Evolutionary conservation across 176 grass and related monocot genomes (phyloP).

Genomic region (Aegilops sharonensis): DNA sequence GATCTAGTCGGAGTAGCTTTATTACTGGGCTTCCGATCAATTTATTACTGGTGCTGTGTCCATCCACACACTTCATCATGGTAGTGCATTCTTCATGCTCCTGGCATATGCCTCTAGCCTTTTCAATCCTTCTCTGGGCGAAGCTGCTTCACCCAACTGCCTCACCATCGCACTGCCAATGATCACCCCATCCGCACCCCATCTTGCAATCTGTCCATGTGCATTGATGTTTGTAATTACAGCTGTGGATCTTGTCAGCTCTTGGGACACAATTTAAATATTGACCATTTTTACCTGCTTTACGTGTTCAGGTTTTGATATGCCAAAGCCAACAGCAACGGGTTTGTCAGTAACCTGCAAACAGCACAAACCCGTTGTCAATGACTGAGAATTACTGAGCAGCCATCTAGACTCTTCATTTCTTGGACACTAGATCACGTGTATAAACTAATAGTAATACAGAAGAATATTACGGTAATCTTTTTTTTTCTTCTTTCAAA

Average conservation of each 20-base stretch:
- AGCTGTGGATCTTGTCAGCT: no score
- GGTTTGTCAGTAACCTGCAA: constrained; percentile 64
- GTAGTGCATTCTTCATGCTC: neutral
- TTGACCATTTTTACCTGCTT: constrained; percentile 44
- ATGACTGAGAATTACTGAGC: neutral
- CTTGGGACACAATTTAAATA: no score
- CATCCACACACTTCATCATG: no score
- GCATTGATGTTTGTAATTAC: neutral
- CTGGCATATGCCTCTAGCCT: neutral
- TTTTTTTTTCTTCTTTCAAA: neutral
- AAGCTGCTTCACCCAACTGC: constrained; percentile 23
- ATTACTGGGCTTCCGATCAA: no score
- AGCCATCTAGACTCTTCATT: neutral
- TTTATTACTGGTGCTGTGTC: no score
- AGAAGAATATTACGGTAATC: neutral
- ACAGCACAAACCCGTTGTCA: neutral
- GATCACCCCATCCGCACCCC: constrained; percentile 84
- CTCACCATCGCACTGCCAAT: constrained; percentile 85
- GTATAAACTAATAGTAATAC: neutral
- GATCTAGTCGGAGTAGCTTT: no score
- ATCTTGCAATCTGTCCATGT: constrained; percentile 59
- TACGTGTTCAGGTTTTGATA: constrained; percentile 79
- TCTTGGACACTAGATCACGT: neutral
- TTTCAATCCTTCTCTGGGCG: neutral
- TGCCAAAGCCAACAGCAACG: constrained; percentile 89